phyloP scores from a whole-genome alignment of 2,329 filamentous ascomycete genomes.

The Epichloe scottii region DNA sequence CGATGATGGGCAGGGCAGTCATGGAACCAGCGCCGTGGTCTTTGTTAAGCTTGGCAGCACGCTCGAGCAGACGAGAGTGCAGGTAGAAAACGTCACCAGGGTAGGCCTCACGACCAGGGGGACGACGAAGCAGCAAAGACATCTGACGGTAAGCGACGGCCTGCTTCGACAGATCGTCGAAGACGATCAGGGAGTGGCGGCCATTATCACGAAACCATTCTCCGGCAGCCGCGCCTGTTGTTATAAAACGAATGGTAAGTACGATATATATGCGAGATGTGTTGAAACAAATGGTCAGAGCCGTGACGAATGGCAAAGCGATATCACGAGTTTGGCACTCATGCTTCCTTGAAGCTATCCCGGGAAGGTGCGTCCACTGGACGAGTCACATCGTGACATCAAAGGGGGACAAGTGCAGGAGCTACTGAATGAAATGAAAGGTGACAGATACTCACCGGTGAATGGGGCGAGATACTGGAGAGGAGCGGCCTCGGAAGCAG shows the following conservation, averaged over 20 bases:
- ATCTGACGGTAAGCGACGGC: constrained; percentile 97
- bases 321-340: background rate
- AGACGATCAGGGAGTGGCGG: constrained; percentile 82
- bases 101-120: constrained; percentile 97
- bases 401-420: no score
- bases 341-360: background rate
- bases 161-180: constrained; percentile 95
- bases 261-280: background rate
- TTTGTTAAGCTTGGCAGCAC: constrained; percentile 97
- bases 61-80: constrained; percentile 97
- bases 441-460: constrained; percentile 42
- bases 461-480: constrained; percentile 92
- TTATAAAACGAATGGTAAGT: background rate
- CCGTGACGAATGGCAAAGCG: background rate
- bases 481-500: constrained; percentile 91
- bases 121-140: constrained; percentile 94
- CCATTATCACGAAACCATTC: constrained; percentile 76
- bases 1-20: constrained; percentile 94
- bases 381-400: no score
- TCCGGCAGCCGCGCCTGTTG: constrained; percentile 32
- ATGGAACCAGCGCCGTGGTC: constrained; percentile 91
- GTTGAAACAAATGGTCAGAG: background rate
- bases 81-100: constrained; percentile 99
- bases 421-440: no score
- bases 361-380: background rate